A percentile compares a stretch with the other conserved stretches of the same genome.
Evolutionary conservation across 2,329 filamentous ascomycete species (phyloP).

Genomic region (Basipetospora chlamydospora): DNA sequence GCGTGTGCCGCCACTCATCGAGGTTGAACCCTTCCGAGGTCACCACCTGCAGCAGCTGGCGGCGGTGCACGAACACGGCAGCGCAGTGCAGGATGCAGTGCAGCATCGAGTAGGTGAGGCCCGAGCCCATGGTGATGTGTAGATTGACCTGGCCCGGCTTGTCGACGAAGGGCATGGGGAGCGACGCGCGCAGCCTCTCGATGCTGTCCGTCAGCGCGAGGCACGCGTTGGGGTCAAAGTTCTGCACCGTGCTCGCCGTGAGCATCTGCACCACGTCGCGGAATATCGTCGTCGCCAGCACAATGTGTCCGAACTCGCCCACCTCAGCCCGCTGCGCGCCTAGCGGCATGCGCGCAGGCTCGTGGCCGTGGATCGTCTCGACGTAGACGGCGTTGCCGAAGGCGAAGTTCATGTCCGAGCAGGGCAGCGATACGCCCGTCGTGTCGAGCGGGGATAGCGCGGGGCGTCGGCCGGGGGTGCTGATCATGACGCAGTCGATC

Average conservation of each 20-base stretch:
- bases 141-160: slow-evolving; percentile 46
- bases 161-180: slow-evolving; percentile 46
- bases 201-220: slow-evolving; percentile 36
- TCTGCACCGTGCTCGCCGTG: slow-evolving; percentile 34
- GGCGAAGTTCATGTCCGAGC: slow-evolving; percentile 47
- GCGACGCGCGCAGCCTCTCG: slow-evolving; percentile 35
- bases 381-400: slow-evolving; percentile 46
- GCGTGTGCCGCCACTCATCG: slow-evolving; percentile 36
- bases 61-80: slow-evolving; percentile 45
- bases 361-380: slow-evolving; percentile 35
- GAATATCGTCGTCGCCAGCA: slow-evolving; percentile 45
- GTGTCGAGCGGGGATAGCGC: slow-evolving; percentile 40
- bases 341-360: slow-evolving; percentile 20
- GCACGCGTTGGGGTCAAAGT: slow-evolving; percentile 40
- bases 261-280: slow-evolving; percentile 48
- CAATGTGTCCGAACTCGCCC: slow-evolving; percentile 48
- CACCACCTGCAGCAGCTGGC: slow-evolving; percentile 42
- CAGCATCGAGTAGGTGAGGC: slow-evolving; percentile 47
- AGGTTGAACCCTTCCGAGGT: slow-evolving; percentile 35
- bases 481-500: slow-evolving; percentile 46
- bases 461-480: slow-evolving; percentile 44
- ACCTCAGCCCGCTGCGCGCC: slow-evolving; percentile 32
- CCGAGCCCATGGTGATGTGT: slow-evolving; percentile 50
- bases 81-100: slow-evolving; percentile 47
- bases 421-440: slow-evolving; percentile 40